These are phyloP conservation scores for Ascoidea tarda DNA, from an alignment of 805 yeast genomes.

Conservation along the genomic window DNA sequence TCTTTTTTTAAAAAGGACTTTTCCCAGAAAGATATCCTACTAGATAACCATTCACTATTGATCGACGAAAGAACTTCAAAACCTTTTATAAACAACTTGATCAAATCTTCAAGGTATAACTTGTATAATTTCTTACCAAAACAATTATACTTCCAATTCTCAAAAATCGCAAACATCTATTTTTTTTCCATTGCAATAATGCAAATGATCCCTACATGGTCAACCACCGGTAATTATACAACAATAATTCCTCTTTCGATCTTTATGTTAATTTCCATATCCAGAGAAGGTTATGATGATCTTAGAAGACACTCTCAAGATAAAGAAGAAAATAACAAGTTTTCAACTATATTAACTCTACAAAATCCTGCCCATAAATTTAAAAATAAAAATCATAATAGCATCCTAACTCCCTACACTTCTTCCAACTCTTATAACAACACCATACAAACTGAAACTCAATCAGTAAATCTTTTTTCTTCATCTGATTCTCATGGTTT, in stretches of 20 bases:
- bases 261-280: constrained; percentile 79
- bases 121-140: constrained; percentile 73
- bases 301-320: constrained; percentile 78
- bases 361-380: neutral
- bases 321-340: constrained; percentile 62
- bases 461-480: no score
- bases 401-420: neutral
- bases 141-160: constrained; percentile 81
- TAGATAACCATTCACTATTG: constrained; percentile 18
- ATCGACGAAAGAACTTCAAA: constrained; percentile 56
- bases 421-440: neutral
- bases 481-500: neutral
- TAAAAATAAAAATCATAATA: neutral
- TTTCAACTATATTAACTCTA: neutral
- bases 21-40: neutral
- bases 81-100: constrained; percentile 51
- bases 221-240: constrained; percentile 91
- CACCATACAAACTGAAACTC: neutral
- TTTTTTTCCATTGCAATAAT: constrained; percentile 81
- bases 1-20: constrained; percentile 7
- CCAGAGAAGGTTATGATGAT: constrained; percentile 91
- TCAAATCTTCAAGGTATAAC: constrained; percentile 82
- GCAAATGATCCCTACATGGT: constrained; percentile 96
- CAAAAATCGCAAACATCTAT: constrained; percentile 84
- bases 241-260: constrained; percentile 82